Conservation (phyloP, 179 eudicot species). For the Silene vulgaris region DNA sequence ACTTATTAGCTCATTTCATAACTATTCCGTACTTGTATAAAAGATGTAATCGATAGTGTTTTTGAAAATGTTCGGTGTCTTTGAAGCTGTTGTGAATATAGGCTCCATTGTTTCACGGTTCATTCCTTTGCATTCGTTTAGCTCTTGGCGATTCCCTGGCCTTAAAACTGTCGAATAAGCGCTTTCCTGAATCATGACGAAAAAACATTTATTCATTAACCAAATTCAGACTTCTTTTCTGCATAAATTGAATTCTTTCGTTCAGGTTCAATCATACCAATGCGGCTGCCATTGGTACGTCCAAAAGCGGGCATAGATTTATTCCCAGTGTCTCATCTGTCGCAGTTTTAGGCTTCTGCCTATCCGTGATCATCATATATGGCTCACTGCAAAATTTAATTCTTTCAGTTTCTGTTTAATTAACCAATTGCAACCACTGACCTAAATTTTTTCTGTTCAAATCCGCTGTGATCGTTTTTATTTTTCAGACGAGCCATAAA, state of each 20-base stretch:
- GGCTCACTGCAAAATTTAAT: not conserved
- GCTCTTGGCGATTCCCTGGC: not conserved
- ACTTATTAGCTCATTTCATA: not conserved
- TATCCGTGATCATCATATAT: not conserved
- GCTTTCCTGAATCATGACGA: not conserved
- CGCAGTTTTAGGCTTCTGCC: not conserved
- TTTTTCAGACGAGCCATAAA: too few relatives aligned
- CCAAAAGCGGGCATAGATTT: not conserved
- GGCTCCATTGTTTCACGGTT: not conserved
- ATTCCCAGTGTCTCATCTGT: not conserved
- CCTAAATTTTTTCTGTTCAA: too few relatives aligned
- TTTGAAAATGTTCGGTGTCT: not conserved
- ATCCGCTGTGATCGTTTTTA: too few relatives aligned
- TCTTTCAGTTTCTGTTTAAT: too few relatives aligned
- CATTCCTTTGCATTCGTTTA: not conserved
- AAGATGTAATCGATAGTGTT: not conserved
- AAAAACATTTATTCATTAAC: not conserved
- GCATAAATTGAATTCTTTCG: not conserved
- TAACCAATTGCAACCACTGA: too few relatives aligned
- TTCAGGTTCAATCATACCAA: not conserved
- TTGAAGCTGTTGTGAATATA: not conserved
- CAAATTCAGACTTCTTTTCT: not conserved
- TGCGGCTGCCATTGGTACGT: not conserved
- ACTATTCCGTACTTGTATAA: slow-evolving; percentile 1
- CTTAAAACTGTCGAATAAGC: not conserved